Evolutionary conservation across 1,139 yeast genomes (phyloP).

Genomic region (Cylindricascospora bacillispora): DNA sequence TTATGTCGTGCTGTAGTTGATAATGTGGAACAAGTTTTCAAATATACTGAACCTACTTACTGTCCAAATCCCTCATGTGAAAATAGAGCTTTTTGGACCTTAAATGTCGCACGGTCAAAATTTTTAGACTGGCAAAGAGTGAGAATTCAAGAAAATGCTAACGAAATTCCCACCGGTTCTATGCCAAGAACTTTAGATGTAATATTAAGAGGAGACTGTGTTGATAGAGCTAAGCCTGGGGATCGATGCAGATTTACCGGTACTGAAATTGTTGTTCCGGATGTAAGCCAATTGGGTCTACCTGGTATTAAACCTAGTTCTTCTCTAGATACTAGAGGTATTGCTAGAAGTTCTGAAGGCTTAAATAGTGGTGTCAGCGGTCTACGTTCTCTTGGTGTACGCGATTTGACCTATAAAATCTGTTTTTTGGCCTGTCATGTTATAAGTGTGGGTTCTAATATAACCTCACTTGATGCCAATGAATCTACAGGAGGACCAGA

Average conservation of each 20-base stretch:
- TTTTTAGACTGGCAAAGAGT: slow-evolving; percentile 97
- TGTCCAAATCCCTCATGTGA: slow-evolving; percentile 83
- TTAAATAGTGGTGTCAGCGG: slow-evolving; percentile 79
- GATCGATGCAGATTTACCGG: slow-evolving; percentile 94
- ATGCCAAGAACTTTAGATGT: slow-evolving; percentile 98
- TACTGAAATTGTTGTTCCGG: slow-evolving; percentile 91
- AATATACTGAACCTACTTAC: slow-evolving; percentile 87
- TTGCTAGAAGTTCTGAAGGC: slow-evolving; percentile 51
- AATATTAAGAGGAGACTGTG: slow-evolving; percentile 84
- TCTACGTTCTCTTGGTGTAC: slow-evolving; percentile 74
- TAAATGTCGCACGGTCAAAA: slow-evolving; percentile 71
- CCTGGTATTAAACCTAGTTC: slow-evolving; percentile 93
- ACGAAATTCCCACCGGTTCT: slow-evolving; percentile 94
- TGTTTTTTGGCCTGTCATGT: slow-evolving; percentile 92
- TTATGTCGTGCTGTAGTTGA: slow-evolving; percentile 76
- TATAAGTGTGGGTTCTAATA: slow-evolving; percentile 25
- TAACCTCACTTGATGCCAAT: slow-evolving; percentile 6
- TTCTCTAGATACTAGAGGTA: slow-evolving; percentile 53
- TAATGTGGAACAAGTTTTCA: slow-evolving; percentile 86
- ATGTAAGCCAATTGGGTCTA: slow-evolving; percentile 85
- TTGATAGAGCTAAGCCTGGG: slow-evolving; percentile 96
- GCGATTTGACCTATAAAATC: slow-evolving; percentile 84
- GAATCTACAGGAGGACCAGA: slow-evolving; percentile 16
- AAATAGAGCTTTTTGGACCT: slow-evolving; percentile 76
- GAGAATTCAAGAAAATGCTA: slow-evolving; percentile 88